phyloP scores from a whole-genome alignment of 208 protist species.

The Wallacemonas sp. region DNA sequence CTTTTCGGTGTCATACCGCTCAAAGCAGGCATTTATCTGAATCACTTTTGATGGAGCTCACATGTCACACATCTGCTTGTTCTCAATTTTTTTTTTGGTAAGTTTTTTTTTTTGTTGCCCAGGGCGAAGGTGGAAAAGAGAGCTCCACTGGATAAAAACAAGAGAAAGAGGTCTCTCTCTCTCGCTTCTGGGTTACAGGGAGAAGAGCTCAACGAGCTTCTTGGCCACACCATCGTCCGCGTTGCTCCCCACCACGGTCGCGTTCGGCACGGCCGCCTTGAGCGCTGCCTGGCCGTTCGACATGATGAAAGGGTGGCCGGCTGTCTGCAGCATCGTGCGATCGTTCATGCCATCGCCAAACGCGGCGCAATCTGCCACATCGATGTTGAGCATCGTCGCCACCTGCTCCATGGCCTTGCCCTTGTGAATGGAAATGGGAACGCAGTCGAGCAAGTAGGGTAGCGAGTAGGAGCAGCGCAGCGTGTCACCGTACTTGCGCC shows the following conservation, averaged over 20 bases:
- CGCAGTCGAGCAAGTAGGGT: conserved; percentile 24
- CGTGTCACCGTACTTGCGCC: conserved; percentile 2
- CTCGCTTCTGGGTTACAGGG: no score
- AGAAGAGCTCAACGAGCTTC: conserved; percentile 68
- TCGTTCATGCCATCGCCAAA: conserved; percentile 47
- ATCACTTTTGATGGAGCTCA: no score
- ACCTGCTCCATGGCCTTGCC: conserved; percentile 32
- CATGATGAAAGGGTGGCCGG: conserved; percentile 29
- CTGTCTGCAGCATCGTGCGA: conserved; percentile 24
- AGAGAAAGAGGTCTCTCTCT: no score
- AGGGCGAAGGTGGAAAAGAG: no score
- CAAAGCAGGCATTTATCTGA: no score
- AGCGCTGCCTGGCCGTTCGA: conserved; percentile 20
- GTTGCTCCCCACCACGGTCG: conserved; percentile 52
- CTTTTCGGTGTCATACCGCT: no score
- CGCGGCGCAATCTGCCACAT: conserved; percentile 11
- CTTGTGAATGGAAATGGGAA: conserved; percentile 26
- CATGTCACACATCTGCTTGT: no score
- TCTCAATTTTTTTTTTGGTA: no score
- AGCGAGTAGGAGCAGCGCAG: conserved; percentile 20
- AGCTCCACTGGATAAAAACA: no score
- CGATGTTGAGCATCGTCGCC: conserved; percentile 10
- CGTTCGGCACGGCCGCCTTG: conserved; percentile 27
- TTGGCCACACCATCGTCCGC: conserved; percentile 69
- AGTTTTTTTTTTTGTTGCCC: no score